Base-by-base conservation (phyloP, 2,329 filamentous ascomycete genomes). In the Pyrenochaeta sp. region DNA sequence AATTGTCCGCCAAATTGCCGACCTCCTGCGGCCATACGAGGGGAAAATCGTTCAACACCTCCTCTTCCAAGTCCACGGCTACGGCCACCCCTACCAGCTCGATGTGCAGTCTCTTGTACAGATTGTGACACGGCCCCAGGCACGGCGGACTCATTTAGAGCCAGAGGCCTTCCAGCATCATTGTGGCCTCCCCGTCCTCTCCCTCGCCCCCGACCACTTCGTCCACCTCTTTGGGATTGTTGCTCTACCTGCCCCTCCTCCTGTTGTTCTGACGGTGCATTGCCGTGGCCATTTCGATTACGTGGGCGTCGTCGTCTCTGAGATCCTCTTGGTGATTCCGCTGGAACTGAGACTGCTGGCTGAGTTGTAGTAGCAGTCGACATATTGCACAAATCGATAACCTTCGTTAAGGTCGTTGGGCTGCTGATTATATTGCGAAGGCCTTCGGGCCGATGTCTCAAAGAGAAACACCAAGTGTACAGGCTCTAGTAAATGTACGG, bases 1-100 rank as follows among this genome's bases (percentile, higher is more conserved):
- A 83, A 68, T 49, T 78, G 77, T 2, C 80, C 81, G 15, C 81
- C 80, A 62, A 83, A 83, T 37, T 77, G 74, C 51, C 81, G 70
- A 7, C 80, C 80, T 48, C 71, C 68, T 42, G 60, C 64, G 31
- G 66, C 65, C 18, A 58, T 54, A 5, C 69, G 68, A 33, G 64
- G 63, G 27, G 58, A 60, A 27, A 67, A 63, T 29, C 62, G 54
- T 9, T 56, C 51, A 27, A 45, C 50, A 17, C 63, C 62, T 21
- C 61, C 61, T 58, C 69, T 55, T 37, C 56, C 64, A 41, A 60
- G 52, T 2, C 60, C 62, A 29, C 40, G 45, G 32, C 51, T 54
- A 9, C 55, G 52, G 21, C 55, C 54, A n/a, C 59, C 51, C 35
- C 61, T 45, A 40, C 56, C 57, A 45, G 57, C 55, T 23, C 56